Evolutionary conservation across 2,329 filamentous ascomycete species (phyloP), one percentile per base, ranked within the genome.

Genomic region (Claviceps africana): DNA sequence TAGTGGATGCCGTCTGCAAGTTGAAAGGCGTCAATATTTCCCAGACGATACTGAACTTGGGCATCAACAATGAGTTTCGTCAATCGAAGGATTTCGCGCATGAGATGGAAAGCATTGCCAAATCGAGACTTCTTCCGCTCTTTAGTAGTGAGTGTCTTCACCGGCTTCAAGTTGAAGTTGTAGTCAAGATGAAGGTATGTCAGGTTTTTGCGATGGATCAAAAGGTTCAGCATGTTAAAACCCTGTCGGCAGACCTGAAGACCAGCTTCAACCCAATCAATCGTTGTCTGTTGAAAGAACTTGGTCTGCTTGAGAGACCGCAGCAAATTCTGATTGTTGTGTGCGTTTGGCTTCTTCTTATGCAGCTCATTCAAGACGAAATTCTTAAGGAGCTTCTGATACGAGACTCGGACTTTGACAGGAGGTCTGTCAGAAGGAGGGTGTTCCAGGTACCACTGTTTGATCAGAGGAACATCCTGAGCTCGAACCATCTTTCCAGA

Each of bases 121-220:
- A 98, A 98, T 56, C 93, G 86, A 31, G 91, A 97, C 79, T 98
- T 98, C 76, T 98, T 98, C 61, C 93, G 86, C 74, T 98, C 93
- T 69, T 98, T 98, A 33, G 93, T 98, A 0, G 93, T 98, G 59
- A 98, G 70, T 0, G 93, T 98, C 76, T 98, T 98, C 67, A 98
- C 93, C 3, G 93, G 93, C 74, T 98, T 98, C 68, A 98, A 65
- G 69, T 98, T 98, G 76, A 98, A 98, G 70, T 98, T 98, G 75
- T 97, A 98, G 65, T 98, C 93, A 52, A 98, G 82, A 75, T 98
- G 94, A 52, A 98, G 78, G 64, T 98, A 98, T 0, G 93, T 98
- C 60, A 98, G 72, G 67, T 98, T 98, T 76, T 98, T 98, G 62
- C 93, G 85, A 65, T 98, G 93, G 59, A 98, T 98, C 59, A 98